Evolutionary conservation across 257 asterid genomes (phyloP).

Genomic region (Avicennia marina): DNA sequence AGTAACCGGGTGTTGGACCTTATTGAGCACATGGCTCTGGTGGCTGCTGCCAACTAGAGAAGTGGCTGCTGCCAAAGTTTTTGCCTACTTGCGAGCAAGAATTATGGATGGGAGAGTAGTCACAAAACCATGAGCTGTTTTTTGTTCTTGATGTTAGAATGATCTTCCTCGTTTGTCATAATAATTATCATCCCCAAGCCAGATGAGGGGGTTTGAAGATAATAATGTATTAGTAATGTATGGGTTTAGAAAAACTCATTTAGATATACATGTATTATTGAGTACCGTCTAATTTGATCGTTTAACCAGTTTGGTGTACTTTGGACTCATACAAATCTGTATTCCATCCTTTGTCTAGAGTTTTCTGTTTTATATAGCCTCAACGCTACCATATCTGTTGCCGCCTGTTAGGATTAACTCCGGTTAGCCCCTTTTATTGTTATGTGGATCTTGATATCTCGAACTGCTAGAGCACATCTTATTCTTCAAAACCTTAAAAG

Average conservation of each 20-base stretch:
- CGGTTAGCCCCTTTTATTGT: no score
- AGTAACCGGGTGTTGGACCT: conserved; percentile 70
- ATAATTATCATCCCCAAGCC: not conserved
- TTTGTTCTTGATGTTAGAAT: not conserved
- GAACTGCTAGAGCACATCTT: no score
- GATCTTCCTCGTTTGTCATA: not conserved
- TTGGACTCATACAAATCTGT: no score
- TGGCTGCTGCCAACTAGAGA: conserved; percentile 42
- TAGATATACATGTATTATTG: conserved; percentile 5
- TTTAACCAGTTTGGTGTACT: no score
- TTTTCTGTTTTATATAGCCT: no score
- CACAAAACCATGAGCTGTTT: not conserved
- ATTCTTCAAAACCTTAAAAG: no score
- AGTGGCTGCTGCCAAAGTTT: not conserved
- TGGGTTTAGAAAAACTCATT: not conserved
- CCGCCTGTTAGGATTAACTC: no score
- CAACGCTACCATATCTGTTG: no score
- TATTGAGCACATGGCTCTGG: conserved; percentile 71
- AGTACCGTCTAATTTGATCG: no score
- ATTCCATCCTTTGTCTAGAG: no score
- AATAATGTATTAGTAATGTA: conserved; percentile 3
- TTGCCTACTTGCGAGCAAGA: not conserved
- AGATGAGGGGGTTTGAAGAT: not conserved
- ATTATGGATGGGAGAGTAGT: not conserved
- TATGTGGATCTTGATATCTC: no score